Base-by-base conservation (phyloP, 2,329 filamentous ascomycete genomes). In the Talaromyces sp. region DNA sequence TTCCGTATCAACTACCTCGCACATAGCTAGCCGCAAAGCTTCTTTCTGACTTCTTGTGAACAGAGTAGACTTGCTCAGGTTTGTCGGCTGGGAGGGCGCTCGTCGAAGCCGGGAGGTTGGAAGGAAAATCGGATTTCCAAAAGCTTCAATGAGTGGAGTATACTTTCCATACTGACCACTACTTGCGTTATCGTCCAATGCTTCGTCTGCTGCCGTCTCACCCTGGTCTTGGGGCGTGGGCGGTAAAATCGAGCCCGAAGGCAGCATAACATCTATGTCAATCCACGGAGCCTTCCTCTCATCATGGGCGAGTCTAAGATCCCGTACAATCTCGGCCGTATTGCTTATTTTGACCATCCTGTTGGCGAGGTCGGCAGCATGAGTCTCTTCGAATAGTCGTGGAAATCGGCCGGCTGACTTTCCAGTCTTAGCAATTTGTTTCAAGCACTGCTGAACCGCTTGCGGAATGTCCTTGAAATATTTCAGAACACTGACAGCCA, bases 401-500 rank as follows among this genome's bases (percentile, higher is more conserved):
- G 90, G 86, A 1, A 86, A 84, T 49, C 87, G 89, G 47, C 86
- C 87, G 60, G 86, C 82, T 65, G 85, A 83, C 24, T 82, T 83
- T 71, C 84, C 77, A 27, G 82, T 78, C 67, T 82, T 83, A 63
- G 82, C 80, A 62, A 83, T 78, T 52, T 82, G 78, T 62, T 83
- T 87, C 76, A 96, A 85, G 67, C 87, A 85, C 71, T 83, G 84
- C 82, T 92, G 96, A 74, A 93, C 89, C 43, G 85, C 82, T 63
- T 90, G 86, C 24, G 93, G 88, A 61, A 99, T 84, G 79, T 98
- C 94, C 67, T 87, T 86, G 75, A 97, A 98, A 83, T 97, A 99
- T 77, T 96, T 97, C 82, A 90, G 90, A 70, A 99, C 84, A 64
- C 92, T 93, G 78, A 98, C 96, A 57, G 94, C 95, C 64, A 99